Base-by-base conservation (phyloP, 169 alveolate genomes). In the Eimeria falciformis region DNA sequence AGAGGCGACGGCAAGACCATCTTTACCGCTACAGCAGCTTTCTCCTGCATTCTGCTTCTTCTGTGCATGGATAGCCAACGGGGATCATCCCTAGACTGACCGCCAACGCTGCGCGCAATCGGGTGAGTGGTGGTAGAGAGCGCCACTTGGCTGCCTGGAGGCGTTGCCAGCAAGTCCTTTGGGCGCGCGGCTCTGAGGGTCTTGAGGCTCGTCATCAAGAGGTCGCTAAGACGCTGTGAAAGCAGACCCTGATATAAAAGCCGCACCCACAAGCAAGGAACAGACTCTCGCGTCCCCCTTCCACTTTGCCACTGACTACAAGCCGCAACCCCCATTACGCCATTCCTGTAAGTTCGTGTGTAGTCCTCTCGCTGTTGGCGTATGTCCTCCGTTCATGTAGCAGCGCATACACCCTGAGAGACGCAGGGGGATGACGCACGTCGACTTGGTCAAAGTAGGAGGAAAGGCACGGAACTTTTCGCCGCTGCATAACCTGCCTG, bases 401-500 rank as follows among this genome's bases (percentile, higher is more conserved):
- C 62, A 50, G n/a, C 14, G 14, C n/a, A 11, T 14, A 50, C 62
- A 50, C 62, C 14, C n/a, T 14, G 62, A 50, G n/a, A 50, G 62
- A 50, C 7, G 62, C 62, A 50, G n/a, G n/a, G n/a, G 17, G 58
- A 37, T 21, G 87, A 43, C 79, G n/a, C 21, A 83, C 91, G n/a
- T 83, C 47, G 14, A 55, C 23, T 23, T 79, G 58, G 23, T n/a
- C 33, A 14, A 87, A 47, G 77, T 87, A 87, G 9, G 58, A 23
- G 53, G 17, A 18, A 27, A 66, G 75, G 43, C 92, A 85, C 37
- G 92, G 92, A 21, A 85, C 55, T 1, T 73, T 46, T 37, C 92
- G 82, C 47, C 92, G 3, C 83, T 85, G 81, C 92, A 85, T 62
- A 81, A 53, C 43, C 65, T 37, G 85, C 40, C 91, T 83, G 79